Conservation (phyloP, 768 basidiomycete genomes). For the Collybia mongolica region DNA sequence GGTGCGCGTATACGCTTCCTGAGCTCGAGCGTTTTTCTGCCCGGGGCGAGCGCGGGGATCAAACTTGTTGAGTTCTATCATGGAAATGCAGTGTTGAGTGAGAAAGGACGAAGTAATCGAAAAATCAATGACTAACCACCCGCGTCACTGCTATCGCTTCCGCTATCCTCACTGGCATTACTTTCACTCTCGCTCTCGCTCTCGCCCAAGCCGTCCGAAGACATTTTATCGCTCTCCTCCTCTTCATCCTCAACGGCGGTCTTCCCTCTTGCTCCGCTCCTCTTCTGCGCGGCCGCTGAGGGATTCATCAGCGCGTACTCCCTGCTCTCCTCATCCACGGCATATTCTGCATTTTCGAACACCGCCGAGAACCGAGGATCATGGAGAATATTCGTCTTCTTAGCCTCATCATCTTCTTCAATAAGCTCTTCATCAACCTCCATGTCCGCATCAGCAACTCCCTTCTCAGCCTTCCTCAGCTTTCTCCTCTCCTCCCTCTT, state of each 20-base stretch:
- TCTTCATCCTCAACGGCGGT: constrained; percentile 89
- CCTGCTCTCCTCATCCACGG: constrained; percentile 83
- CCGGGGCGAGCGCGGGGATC: constrained; percentile 49
- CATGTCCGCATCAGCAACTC: constrained; percentile 28
- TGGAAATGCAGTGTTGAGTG: constrained; percentile 3
- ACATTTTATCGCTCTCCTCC: constrained; percentile 76
- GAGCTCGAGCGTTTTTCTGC: constrained; percentile 43
- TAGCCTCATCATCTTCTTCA: constrained; percentile 27
- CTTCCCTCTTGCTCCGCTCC: constrained; percentile 42
- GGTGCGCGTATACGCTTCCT: constrained; percentile 43
- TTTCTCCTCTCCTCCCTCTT: constrained; percentile 57
- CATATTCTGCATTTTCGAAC: constrained; percentile 89
- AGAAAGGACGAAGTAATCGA: constrained; percentile 3
- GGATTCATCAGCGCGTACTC: constrained; percentile 96
- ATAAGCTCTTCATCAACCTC: constrained; percentile 34
- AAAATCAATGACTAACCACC: constrained; percentile 39
- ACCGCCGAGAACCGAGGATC: constrained; percentile 90
- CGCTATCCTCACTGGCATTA: constrained; percentile 36
- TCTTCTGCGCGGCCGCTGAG: constrained; percentile 63
- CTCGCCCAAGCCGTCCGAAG: constrained; percentile 53
- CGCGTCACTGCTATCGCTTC: constrained; percentile 53
- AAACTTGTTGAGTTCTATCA: constrained; percentile 48
- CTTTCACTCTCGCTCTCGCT: constrained; percentile 46
- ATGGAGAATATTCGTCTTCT: constrained; percentile 56
- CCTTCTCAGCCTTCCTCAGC: constrained; percentile 37